These are phyloP conservation scores for Ophiocordyceps camponoti-leonardi DNA, from an alignment of 2,329 filamentous ascomycete genomes.

Conservation along the genomic window DNA sequence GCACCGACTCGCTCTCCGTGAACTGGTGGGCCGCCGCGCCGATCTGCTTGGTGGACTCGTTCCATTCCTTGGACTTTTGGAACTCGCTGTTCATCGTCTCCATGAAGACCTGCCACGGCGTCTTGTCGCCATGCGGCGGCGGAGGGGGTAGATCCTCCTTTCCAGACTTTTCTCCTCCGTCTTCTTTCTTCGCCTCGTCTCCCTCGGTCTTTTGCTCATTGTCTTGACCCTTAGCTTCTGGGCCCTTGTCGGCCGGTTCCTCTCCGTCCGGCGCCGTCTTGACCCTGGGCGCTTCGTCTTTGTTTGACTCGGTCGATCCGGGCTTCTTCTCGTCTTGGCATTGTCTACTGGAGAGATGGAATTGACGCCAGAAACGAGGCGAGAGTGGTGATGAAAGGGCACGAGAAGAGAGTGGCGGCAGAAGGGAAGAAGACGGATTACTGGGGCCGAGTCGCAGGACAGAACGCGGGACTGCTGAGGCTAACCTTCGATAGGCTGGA, in stretches of 20 bases:
- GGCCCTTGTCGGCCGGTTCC: slow-evolving; percentile 24
- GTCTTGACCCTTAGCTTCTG: slow-evolving; percentile 20
- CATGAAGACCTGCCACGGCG: slow-evolving; percentile 95
- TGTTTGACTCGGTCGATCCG: slow-evolving; percentile 1
- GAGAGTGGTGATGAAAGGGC: not conserved
- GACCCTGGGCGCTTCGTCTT: slow-evolving; percentile 4
- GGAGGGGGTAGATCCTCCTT: slow-evolving; percentile 51
- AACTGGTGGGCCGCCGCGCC: slow-evolving; percentile 81
- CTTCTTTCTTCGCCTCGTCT: slow-evolving; percentile 34
- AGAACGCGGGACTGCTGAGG: slow-evolving; percentile 15
- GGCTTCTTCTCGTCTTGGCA: slow-evolving; percentile 10
- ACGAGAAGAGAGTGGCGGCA: not conserved
- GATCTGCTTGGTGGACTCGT: slow-evolving; percentile 92
- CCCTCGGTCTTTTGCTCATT: slow-evolving; percentile 29
- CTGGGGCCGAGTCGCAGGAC: slow-evolving; percentile 9
- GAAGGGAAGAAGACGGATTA: not conserved
- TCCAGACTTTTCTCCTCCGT: slow-evolving; percentile 40
- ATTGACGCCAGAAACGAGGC: not conserved
- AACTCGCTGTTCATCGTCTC: slow-evolving; percentile 92
- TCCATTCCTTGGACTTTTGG: slow-evolving; percentile 96
- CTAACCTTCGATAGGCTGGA: slow-evolving; percentile 31
- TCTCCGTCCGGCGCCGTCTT: slow-evolving; percentile 5
- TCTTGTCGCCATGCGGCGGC: slow-evolving; percentile 95
- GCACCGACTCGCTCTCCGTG: slow-evolving; percentile 79
- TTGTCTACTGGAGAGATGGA: slow-evolving; percentile 15